phyloP scores from a whole-genome alignment of 345 rosid genomes.

The Rhodamnia argentea region DNA sequence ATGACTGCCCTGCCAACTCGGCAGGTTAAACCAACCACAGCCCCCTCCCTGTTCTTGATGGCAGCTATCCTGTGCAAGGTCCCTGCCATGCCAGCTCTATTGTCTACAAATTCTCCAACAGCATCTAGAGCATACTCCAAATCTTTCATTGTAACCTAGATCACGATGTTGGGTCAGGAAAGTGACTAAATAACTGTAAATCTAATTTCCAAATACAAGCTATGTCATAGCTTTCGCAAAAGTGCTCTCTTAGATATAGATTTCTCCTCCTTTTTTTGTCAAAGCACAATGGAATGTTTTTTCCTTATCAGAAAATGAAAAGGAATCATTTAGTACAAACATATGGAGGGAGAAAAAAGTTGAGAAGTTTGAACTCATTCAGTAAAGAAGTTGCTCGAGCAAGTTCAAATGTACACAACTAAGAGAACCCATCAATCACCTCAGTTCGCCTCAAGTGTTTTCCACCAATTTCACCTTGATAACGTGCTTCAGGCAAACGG shows the following conservation, averaged over 20 bases:
- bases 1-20: constrained; percentile 59
- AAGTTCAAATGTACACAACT: neutral
- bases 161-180: constrained; percentile 1
- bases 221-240: neutral
- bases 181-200: neutral
- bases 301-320: neutral
- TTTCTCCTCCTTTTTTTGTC: neutral
- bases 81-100: constrained; percentile 62
- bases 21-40: constrained; percentile 49
- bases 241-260: neutral
- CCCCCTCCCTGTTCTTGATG: constrained; percentile 45
- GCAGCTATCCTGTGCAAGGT: constrained; percentile 65
- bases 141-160: constrained; percentile 52
- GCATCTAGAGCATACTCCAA: constrained; percentile 48
- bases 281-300: neutral
- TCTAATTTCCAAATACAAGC: neutral
- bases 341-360: neutral
- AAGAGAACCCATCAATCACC: constrained; percentile 19
- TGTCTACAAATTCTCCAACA: constrained; percentile 55
- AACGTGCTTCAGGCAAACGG: constrained; percentile 56
- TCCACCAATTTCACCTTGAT: constrained; percentile 44
- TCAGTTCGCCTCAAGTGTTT: constrained; percentile 37
- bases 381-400: neutral
- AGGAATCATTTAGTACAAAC: neutral
- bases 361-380: neutral